Percentiles rank a stretch among this genome's conserved stretches.
These are phyloP conservation scores for Capsella bursapastoris DNA, from an alignment of 345 rosid genomes.

Conservation along the genomic window DNA sequence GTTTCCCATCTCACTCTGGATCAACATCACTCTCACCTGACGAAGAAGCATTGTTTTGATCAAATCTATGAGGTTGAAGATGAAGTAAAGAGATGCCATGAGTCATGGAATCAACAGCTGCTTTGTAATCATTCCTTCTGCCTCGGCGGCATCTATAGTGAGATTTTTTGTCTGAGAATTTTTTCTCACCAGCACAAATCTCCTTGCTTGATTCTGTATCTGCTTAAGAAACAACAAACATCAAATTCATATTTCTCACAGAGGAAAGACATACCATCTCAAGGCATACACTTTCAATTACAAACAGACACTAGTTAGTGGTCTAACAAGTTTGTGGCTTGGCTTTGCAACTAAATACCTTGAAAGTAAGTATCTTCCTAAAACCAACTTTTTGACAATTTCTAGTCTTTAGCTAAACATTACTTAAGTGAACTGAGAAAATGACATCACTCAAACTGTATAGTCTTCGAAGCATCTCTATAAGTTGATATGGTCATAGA, in stretches of 20 bases:
- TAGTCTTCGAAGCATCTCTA: background rate
- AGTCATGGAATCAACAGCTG: background rate
- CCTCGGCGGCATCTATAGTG: background rate
- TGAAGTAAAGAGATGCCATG: background rate
- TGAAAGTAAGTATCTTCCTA: background rate
- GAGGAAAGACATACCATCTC: background rate
- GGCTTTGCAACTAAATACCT: background rate
- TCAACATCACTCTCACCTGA: background rate
- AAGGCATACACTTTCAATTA: background rate
- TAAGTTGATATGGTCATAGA: background rate
- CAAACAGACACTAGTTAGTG: background rate
- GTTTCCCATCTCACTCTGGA: background rate
- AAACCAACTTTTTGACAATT: background rate
- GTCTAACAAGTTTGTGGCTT: background rate
- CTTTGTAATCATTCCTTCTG: conserved; percentile 6
- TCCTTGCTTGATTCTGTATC: background rate
- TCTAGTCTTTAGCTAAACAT: background rate
- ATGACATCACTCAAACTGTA: background rate
- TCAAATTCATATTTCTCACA: background rate
- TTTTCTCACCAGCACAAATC: background rate
- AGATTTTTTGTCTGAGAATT: background rate
- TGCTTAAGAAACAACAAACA: background rate
- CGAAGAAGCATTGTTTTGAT: background rate
- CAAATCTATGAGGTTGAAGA: background rate
- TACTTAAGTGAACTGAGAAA: background rate